These are phyloP conservation scores for Clausena lansium DNA, from an alignment of 345 rosid genomes.

Conservation along the genomic window DNA sequence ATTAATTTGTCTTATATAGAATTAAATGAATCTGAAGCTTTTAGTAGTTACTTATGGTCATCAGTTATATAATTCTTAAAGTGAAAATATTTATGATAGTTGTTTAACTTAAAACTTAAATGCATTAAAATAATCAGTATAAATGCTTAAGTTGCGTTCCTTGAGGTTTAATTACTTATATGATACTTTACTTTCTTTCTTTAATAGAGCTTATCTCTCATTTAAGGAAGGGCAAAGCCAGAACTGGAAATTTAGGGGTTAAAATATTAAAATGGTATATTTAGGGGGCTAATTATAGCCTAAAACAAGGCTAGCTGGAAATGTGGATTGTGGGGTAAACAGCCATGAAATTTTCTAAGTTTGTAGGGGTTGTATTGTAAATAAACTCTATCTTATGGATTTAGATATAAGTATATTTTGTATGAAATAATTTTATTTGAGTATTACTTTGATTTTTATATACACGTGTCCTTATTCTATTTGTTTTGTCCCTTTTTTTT, in stretches of 20 bases:
- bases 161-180: not conserved
- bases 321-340: no score
- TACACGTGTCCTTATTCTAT: no score
- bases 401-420: no score
- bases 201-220: not conserved
- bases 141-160: not conserved
- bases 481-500: no score
- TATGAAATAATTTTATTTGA: no score
- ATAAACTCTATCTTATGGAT: no score
- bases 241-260: not conserved
- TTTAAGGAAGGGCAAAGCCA: not conserved
- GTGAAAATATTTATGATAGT: not conserved
- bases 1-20: no score
- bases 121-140: not conserved
- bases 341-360: no score
- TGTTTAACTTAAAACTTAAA: not conserved
- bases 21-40: not conserved
- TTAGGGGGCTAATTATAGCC: no score
- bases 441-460: no score
- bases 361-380: no score
- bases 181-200: not conserved
- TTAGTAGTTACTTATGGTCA: not conserved
- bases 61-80: not conserved
- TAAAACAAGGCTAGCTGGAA: not conserved
- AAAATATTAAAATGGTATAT: no score